Evolutionary conservation across 1,284 basidiomycete species (phyloP).

Genomic region (Rhodotorula sp.): DNA sequence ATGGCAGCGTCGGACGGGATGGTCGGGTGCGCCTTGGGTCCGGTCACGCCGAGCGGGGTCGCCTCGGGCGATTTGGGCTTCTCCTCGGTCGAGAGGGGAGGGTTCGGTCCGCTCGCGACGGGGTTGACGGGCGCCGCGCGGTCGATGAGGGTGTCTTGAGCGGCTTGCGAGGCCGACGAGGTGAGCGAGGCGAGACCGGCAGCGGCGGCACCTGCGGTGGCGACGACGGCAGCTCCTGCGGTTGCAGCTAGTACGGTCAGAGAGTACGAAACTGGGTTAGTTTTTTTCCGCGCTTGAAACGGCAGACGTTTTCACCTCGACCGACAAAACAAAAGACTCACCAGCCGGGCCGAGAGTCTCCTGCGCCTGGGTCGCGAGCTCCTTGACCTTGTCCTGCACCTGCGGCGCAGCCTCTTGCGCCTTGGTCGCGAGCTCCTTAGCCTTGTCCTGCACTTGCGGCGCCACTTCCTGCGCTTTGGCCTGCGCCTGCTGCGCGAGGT

Average conservation of each 20-base stretch:
- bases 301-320: too few relatives aligned
- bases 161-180: background rate
- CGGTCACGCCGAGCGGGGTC: background rate
- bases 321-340: background rate
- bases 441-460: slow-evolving; percentile 5
- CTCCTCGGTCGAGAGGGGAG: slow-evolving; percentile 5
- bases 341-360: slow-evolving; percentile 19
- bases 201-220: slow-evolving; percentile 15
- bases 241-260: slow-evolving; percentile 1
- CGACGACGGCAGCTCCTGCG: slow-evolving; percentile 7
- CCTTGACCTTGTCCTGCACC: background rate
- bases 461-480: slow-evolving; percentile 6
- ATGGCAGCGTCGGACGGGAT: slow-evolving; percentile 16
- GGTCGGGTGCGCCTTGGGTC: slow-evolving; percentile 12
- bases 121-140: background rate
- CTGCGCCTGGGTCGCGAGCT: background rate
- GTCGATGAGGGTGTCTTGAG: too few relatives aligned
- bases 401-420: slow-evolving; percentile 16
- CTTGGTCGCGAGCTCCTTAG: background rate
- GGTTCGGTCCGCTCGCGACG: background rate
- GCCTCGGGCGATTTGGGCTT: slow-evolving; percentile 12
- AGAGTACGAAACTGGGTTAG: background rate
- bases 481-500: slow-evolving; percentile 7
- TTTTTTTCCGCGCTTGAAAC: rapidly evolving
- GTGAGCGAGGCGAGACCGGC: slow-evolving; percentile 13